These are phyloP conservation scores for Alternaria novae-zelandiae DNA, from an alignment of 2,329 filamentous ascomycete genomes.

Conservation along the genomic window DNA sequence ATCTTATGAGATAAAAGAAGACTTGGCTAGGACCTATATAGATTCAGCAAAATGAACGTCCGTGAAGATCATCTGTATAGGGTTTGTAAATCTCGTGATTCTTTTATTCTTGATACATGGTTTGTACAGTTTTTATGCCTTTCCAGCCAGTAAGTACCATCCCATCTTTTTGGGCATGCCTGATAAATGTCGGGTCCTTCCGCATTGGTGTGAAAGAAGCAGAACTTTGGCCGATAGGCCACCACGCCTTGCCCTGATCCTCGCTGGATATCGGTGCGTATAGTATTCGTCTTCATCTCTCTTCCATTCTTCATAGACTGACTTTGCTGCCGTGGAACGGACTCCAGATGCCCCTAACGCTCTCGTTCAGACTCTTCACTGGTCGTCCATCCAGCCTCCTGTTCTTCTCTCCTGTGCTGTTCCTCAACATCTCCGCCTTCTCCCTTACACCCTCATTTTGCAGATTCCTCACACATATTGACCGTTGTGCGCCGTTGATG, in stretches of 20 bases:
- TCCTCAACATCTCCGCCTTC: slow-evolving; percentile 76
- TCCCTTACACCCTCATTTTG: slow-evolving; percentile 79
- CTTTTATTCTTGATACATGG: slow-evolving; percentile 18
- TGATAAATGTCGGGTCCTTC: not conserved
- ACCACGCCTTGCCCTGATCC: not conserved
- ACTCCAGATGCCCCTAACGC: slow-evolving; percentile 70
- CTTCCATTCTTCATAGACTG: slow-evolving; percentile 24
- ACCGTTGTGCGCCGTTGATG: slow-evolving; percentile 86
- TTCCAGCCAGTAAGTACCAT: too few species aligned
- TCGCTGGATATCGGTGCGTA: not conserved
- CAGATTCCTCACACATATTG: slow-evolving; percentile 88
- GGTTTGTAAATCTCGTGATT: not conserved
- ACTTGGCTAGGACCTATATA: not conserved
- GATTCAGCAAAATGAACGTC: slow-evolving; percentile 9
- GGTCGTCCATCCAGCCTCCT: slow-evolving; percentile 62
- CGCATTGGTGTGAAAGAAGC: not conserved
- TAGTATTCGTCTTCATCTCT: not conserved
- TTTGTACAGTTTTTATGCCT: slow-evolving; percentile 32
- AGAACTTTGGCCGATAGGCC: not conserved
- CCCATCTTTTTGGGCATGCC: not conserved
- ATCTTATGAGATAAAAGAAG: slow-evolving; percentile 2
- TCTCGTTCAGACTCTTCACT: slow-evolving; percentile 67
- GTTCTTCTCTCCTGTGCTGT: slow-evolving; percentile 78
- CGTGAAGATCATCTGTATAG: not conserved
- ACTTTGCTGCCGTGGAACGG: slow-evolving; percentile 64